phyloP scores from a whole-genome alignment of 371 early-diverging fungal species.

The Mortierella sp. region DNA sequence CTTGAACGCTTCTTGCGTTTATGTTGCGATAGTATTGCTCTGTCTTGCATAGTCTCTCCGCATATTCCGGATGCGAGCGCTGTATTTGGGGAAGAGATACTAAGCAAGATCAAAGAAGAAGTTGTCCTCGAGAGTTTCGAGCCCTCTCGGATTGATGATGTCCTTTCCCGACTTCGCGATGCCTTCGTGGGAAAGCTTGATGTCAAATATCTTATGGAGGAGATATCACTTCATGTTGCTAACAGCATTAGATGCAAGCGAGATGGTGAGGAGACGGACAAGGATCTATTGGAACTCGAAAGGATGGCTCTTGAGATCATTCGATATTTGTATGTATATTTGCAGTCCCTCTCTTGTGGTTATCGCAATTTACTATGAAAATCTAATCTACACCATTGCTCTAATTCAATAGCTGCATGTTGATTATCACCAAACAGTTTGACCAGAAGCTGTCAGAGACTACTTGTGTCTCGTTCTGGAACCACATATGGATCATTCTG shows the following conservation, averaged over 20 bases:
- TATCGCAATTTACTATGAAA: no score
- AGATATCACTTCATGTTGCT: constrained; percentile 9
- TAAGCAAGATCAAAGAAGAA: constrained; percentile 2
- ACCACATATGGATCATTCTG: constrained; percentile 2
- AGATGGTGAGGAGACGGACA: neutral
- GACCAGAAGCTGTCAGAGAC: no score
- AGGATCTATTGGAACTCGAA: neutral
- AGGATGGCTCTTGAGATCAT: constrained; percentile 10
- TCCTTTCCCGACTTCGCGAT: constrained; percentile 9
- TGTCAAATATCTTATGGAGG: constrained; percentile 9
- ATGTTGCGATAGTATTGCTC: constrained; percentile 3
- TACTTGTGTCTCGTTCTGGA: neutral
- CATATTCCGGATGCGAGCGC: constrained; percentile 4
- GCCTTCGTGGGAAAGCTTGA: constrained; percentile 8
- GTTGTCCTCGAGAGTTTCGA: neutral
- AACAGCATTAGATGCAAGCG: constrained; percentile 6
- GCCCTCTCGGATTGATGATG: constrained; percentile 2
- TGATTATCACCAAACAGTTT: no score
- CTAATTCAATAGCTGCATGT: no score
- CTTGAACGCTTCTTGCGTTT: constrained; percentile 1
- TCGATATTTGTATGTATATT: constrained; percentile 11
- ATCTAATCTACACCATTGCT: no score
- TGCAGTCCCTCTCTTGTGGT: no score
- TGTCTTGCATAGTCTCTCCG: constrained; percentile 11
- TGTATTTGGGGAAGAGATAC: constrained; percentile 1